Base-by-base conservation (phyloP, 2,329 filamentous ascomycete species). In the Dactylellina drechsleri region DNA sequence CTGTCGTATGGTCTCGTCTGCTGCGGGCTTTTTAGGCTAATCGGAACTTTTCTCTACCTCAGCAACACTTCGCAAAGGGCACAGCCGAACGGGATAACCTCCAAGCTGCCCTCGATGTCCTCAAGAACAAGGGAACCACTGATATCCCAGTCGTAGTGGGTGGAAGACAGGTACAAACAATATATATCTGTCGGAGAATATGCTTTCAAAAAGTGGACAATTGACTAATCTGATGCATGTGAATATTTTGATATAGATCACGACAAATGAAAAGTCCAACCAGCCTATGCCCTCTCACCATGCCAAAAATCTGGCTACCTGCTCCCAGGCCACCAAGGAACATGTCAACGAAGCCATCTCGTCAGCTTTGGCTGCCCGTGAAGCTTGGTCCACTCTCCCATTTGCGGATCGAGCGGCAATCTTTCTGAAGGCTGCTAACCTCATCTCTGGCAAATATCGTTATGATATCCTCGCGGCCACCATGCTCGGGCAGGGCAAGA, bases 401-500 rank as follows among this genome's bases (percentile, higher is more conserved):
- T 98, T 98, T 81, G 88, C 91, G 56, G 94, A 98, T 83, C 89
- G 94, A 65, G 94, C 94, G 12, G 91, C 93, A 67, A 87, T 99
- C 81, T 98, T 98, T 85, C 87, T 98, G 80, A 97, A 97, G 86
- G 94, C 95, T 2, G 94, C 94, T 40, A 93, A 98, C 81, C 85
- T 99, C 77, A 88, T 99, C 78, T 86, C 91, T 65, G 91, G 88
- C 77, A 98, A 98, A 84, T 98, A 99, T 84, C 88, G 95, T 81
- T 97, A 97, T 83, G 92, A 97, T 67, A 88, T 99, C 79, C 96
- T 98, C 91, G 94, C 95, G 6, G 89, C 92, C 52, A 97, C 95
- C 13, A 97, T 98, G 88, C 85, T 97, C 36, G 95, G 94, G 76
- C 94, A 99, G 84, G 94, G 95, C 80, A 98, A 98, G 88, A 98